A percentile compares a stretch with the other conserved stretches of the same genome.
Evolutionary conservation across 2,329 filamentous ascomycete species (phyloP).

Genomic region (Zopfia rhizophila): DNA sequence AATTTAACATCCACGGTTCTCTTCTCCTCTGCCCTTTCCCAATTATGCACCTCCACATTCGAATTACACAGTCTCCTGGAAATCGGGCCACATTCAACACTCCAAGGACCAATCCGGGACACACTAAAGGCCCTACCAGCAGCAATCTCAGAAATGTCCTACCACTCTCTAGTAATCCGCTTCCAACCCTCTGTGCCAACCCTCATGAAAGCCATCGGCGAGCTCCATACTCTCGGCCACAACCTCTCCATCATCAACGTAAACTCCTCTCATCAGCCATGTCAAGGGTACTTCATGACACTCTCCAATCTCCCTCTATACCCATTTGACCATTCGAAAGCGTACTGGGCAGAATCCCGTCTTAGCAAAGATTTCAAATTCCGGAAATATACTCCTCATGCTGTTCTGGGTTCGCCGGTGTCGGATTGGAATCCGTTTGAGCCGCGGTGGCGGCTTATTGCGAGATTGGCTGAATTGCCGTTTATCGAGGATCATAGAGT

Average conservation of each 20-base stretch:
- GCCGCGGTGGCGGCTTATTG: conserved; percentile 32
- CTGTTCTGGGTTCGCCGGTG: conserved; percentile 29
- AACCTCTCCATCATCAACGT: no score
- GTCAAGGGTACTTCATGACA: no score
- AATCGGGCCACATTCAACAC: conserved; percentile 17
- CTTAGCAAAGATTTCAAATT: conserved; percentile 30
- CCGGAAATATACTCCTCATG: conserved; percentile 22
- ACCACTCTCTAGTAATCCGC: no score
- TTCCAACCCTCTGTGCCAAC: no score
- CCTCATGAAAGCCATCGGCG: conserved; percentile 27
- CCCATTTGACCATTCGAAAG: conserved; percentile 43
- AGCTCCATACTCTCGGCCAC: conserved; percentile 20
- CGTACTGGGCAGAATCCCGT: conserved; percentile 39
- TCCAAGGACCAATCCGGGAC: conserved; percentile 14
- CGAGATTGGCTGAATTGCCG: conserved; percentile 33
- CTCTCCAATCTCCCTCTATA: conserved; percentile 47
- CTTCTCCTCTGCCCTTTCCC: conserved; percentile 43
- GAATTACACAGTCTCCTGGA: conserved; percentile 13
- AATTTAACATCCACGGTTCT: conserved; percentile 51
- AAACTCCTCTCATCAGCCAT: conserved; percentile 21
- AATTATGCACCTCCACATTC: conserved; percentile 42
- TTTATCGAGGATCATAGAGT: conserved; percentile 42
- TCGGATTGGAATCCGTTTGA: conserved; percentile 23
- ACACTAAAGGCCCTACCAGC: neutral
- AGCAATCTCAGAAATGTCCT: no score